Base-by-base conservation (phyloP, 2,329 filamentous ascomycete species). In the Fusarium mangiferae region DNA sequence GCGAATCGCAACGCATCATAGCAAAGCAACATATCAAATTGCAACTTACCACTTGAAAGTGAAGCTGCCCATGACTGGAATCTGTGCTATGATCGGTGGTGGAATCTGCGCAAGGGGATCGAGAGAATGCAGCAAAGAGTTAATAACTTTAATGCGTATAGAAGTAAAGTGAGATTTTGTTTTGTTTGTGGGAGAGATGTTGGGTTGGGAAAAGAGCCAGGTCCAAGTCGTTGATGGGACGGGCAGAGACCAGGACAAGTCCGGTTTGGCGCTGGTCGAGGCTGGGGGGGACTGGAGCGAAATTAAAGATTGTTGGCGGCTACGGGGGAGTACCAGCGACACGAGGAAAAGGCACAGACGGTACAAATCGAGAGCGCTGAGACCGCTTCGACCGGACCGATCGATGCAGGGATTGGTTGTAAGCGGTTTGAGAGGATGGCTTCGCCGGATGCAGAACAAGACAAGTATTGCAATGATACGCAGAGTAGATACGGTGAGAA, bases 1-100 rank as follows among this genome's bases (percentile, higher is more conserved):
- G 66, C 66, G 69, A 68, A 69, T 72, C 18, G 36, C 38, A 57
- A 20, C 28, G 44, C 44, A 58, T 41, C 38, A 35, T 39, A 51
- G 30, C 28, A 45, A 35, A 24, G 24, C 36, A 57, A 38, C 28
- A 28, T 33, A 45, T 59, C 38, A 58, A 62, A 69, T 62, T 70
- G 63, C 42, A 45, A 82, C 90, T 84, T 84, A 93, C 91, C 91
- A 93, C 82, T 88, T 91, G 85, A 93, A 93, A 57, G 90, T 90
- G 81, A 90, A 92, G 84, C 85, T 91, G 79, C 89, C 90, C 90
- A 92, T 92, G 75, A 79, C 84, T 78, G 74, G 67, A 76, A 76
- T 75, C 60, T 60, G 57, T 66, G 60, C 70, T 66, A 68, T 62
- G 64, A 64, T 66, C 58, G 70, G 55, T 62, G 68, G 59, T 42